These are phyloP conservation scores for Ophiognomonia clavigignenti-juglandacearum DNA, from an alignment of 2,329 filamentous ascomycete species.

Conservation along the genomic window DNA sequence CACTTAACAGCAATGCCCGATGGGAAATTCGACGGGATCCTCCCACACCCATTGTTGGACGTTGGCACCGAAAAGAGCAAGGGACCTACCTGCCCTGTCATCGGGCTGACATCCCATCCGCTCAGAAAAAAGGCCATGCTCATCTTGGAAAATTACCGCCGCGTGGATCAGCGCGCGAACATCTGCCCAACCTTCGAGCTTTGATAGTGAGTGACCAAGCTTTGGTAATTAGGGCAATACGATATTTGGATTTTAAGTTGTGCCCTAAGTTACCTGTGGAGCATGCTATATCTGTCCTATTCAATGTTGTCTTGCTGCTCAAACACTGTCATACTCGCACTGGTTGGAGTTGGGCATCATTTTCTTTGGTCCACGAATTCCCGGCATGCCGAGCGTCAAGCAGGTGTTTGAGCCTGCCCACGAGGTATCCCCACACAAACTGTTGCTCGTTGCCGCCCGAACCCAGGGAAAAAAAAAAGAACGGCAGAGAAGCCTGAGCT, in stretches of 20 bases:
- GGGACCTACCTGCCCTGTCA: slow-evolving; percentile 10
- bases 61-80: slow-evolving; percentile 11
- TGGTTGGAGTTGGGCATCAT: background rate
- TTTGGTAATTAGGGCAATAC: too few relatives aligned
- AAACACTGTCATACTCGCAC: background rate
- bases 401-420: background rate
- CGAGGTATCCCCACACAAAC: background rate
- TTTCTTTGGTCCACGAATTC: background rate
- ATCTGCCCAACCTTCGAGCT: background rate
- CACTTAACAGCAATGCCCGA: slow-evolving; percentile 16
- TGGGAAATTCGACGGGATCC: slow-evolving; percentile 16
- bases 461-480: too few relatives aligned
- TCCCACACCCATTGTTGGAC: slow-evolving; percentile 13
- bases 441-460: background rate
- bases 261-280: too few relatives aligned
- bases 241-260: too few relatives aligned
- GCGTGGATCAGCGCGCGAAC: background rate
- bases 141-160: background rate
- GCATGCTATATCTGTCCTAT: too few relatives aligned
- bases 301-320: background rate
- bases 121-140: background rate
- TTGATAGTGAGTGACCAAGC: too few relatives aligned
- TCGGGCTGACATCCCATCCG: slow-evolving; percentile 7
- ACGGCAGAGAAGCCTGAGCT: too few relatives aligned
- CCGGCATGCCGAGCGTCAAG: background rate